phyloP scores from a whole-genome alignment of 2,329 filamentous ascomycete species.

The Mollisiaceae sp. region DNA sequence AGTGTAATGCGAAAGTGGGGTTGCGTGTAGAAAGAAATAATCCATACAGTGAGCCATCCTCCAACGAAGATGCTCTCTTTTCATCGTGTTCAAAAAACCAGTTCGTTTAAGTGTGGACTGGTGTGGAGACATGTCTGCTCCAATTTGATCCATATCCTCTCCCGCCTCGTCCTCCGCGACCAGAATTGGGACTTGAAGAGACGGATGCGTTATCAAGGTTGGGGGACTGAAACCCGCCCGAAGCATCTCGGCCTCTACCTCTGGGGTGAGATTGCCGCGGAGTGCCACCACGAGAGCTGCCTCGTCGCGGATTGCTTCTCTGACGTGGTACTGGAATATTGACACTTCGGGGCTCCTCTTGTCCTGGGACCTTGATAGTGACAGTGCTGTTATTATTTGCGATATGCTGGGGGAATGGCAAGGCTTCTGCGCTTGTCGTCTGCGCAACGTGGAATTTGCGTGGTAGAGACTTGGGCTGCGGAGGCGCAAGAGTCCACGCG shows the following conservation, averaged over 20 bases:
- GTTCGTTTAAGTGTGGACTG: slow-evolving; percentile 38
- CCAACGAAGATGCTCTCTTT: slow-evolving; percentile 11
- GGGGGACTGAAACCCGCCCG: slow-evolving; percentile 34
- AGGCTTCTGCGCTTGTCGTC: slow-evolving; percentile 52
- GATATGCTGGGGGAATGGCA: slow-evolving; percentile 47
- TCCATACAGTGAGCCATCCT: slow-evolving; percentile 29
- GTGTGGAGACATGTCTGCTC: slow-evolving; percentile 38
- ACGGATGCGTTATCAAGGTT: slow-evolving; percentile 32
- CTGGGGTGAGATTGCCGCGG: slow-evolving; percentile 36
- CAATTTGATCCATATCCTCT: slow-evolving; percentile 37
- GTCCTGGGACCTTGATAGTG: slow-evolving; percentile 54
- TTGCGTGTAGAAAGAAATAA: slow-evolving; percentile 37
- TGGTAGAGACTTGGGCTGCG: slow-evolving; percentile 59
- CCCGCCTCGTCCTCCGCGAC: slow-evolving; percentile 33
- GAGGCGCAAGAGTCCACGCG: slow-evolving; percentile 64
- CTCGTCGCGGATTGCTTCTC: slow-evolving; percentile 41
- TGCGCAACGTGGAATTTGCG: slow-evolving; percentile 55
- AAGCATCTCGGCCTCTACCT: slow-evolving; percentile 39
- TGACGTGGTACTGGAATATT: slow-evolving; percentile 41
- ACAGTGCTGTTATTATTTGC: slow-evolving; percentile 46
- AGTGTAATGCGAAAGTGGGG: slow-evolving; percentile 38
- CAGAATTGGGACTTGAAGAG: slow-evolving; percentile 33
- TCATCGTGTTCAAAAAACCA: slow-evolving; percentile 16
- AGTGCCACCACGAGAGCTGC: slow-evolving; percentile 35
- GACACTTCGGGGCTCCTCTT: slow-evolving; percentile 48